phyloP scores from a whole-genome alignment of 805 yeast species.

The Brettanomyces nanus region DNA sequence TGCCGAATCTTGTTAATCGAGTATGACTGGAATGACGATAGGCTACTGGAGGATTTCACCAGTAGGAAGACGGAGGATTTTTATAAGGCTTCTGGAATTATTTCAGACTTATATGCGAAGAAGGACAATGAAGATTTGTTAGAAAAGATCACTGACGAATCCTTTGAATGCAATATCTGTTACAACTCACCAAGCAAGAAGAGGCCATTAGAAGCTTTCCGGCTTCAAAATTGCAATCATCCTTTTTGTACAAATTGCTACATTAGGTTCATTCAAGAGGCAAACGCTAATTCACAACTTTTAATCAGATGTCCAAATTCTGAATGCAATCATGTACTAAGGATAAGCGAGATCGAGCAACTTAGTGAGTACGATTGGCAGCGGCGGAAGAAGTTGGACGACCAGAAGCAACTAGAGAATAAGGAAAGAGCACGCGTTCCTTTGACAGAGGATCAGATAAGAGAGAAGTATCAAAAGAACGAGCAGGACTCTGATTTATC shows the following conservation, averaged over 20 bases:
- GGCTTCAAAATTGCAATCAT: conserved; percentile 57
- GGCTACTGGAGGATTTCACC: conserved; percentile 44
- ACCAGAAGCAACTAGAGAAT: conserved; percentile 8
- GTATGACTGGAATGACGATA: conserved; percentile 54
- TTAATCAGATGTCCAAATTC: conserved; percentile 63
- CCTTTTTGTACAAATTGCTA: conserved; percentile 66
- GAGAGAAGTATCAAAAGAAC: conserved; percentile 12
- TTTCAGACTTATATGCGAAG: too few species aligned
- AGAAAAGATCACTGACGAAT: conserved; percentile 15
- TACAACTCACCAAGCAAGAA: conserved; percentile 42
- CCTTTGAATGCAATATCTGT: conserved; percentile 59
- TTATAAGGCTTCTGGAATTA: conserved; percentile 22
- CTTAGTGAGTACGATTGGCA: conserved; percentile 17
- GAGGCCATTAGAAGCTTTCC: conserved; percentile 31
- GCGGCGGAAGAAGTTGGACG: conserved; percentile 4
- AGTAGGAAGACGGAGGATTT: conserved; percentile 28
- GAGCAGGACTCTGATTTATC: conserved; percentile 3
- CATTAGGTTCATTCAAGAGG: conserved; percentile 44
- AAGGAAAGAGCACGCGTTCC: conserved; percentile 5
- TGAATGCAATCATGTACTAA: conserved; percentile 37
- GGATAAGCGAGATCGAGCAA: conserved; percentile 31
- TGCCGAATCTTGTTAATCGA: conserved; percentile 37
- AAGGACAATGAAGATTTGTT: conserved; percentile 18
- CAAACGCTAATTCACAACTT: conserved; percentile 31
- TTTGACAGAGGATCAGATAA: conserved; percentile 16